Base-by-base conservation (phyloP, 352 stramenopile genomes). In the Pythium periplocum region DNA sequence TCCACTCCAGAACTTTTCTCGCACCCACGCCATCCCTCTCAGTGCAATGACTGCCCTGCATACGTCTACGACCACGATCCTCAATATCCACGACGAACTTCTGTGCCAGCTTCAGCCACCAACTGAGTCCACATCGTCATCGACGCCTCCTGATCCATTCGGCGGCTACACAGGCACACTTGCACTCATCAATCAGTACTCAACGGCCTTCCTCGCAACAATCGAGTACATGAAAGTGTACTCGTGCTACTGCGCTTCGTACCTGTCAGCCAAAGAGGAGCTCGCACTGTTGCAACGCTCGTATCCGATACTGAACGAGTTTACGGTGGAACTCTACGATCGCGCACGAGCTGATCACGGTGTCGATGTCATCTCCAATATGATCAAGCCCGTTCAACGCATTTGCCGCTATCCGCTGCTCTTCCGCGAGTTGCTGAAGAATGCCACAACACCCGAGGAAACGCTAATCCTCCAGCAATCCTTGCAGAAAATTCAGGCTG, bases 141-240 rank as follows among this genome's bases (percentile, higher is more conserved):
- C 6, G 4, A 50, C 4, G 4, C 41, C 17, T 10, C 7, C 11
- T 8, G 58, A 67, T 37, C 53, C 59, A 30, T 61, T 64, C 37
- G 59, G 45, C 7, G 57, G 52, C 17, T 64, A 61, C 43, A 59
- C 49, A 7, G 58, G 63, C 31, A 63, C 46, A 17, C 61, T 61
- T 36, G 55, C 48, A 17, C 45, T 54, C 3, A 33, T 62, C 9
- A 41, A 60, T n/a, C 55, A 59, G 4, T 47, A 73, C 38, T 48
- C 59, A 7, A 50, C 10, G 4, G 73, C 73, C 0, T 83, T 87
- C 53, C 53, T 64, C 6, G 56, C 53, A 40, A 83, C 64, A 1
- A 67, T 83, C 51, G 71, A 83, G 52, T 84, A 75, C 61, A 83
- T 87, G 71, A 87, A 87, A 43, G 65, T 78, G n/a, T 87, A 87